Percentiles rank a stretch among this genome's conserved stretches.
Conservation (phyloP, 192 early-diverging fungal genomes). For the Pilaira anomala region DNA sequence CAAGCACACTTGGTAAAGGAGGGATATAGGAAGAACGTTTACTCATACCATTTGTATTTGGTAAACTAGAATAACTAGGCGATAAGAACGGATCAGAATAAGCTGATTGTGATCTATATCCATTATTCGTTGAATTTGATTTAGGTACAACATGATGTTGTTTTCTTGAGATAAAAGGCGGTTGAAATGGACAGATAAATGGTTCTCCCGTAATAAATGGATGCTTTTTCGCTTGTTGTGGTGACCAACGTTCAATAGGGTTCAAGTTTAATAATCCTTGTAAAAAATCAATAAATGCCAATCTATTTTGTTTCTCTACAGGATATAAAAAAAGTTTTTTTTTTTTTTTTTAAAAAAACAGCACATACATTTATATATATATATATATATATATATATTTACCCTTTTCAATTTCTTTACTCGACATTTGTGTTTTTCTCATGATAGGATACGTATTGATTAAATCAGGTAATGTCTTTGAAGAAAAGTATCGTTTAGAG, state of each 20-base stretch:
- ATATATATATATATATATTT: slow-evolving; percentile 3
- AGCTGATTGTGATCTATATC: background rate
- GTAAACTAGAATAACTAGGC: slow-evolving; percentile 20
- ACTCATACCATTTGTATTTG: background rate
- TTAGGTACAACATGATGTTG: slow-evolving; percentile 6
- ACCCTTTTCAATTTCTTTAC: slow-evolving; percentile 76
- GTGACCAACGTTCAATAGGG: slow-evolving; percentile 91
- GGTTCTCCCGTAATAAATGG: slow-evolving; percentile 93
- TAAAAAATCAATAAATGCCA: slow-evolving; percentile 89
- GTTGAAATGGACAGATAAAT: slow-evolving; percentile 67
- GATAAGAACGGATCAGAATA: slow-evolving; percentile 11
- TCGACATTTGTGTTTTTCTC: slow-evolving; percentile 54
- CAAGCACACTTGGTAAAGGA: slow-evolving; percentile 16
- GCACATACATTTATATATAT: too few relatives aligned
- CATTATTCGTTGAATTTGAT: background rate
- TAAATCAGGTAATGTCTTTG: slow-evolving; percentile 82
- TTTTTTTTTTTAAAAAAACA: too few relatives aligned
- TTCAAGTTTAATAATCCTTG: slow-evolving; percentile 87
- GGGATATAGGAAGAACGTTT: slow-evolving; percentile 13
- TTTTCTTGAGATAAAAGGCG: slow-evolving; percentile 29
- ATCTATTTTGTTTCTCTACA: slow-evolving; percentile 68
- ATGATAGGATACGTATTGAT: slow-evolving; percentile 82
- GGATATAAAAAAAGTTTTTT: background rate
- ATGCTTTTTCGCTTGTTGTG: slow-evolving; percentile 89
- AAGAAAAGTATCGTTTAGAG: slow-evolving; percentile 89